Evolutionary conservation across 768 basidiomycete genomes (phyloP).

Genomic region (Chiua virens): DNA sequence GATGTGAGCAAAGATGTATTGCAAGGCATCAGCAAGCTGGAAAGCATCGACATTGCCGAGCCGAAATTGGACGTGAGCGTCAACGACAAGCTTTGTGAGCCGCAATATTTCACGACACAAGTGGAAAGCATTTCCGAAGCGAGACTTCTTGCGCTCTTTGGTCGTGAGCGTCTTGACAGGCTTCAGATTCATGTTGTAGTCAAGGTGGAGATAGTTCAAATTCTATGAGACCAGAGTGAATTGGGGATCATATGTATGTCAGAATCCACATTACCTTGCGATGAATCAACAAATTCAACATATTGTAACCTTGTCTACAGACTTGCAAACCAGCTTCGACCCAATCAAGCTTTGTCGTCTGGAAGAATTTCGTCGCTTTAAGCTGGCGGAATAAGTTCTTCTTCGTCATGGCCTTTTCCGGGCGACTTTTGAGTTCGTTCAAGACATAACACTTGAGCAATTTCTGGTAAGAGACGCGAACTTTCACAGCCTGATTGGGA

Average conservation of each 20-base stretch:
- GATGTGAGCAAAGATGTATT: conserved; percentile 97
- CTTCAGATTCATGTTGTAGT: conserved; percentile 99
- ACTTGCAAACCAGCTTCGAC: conserved; percentile 99
- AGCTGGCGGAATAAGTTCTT: conserved; percentile 94
- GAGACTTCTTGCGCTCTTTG: conserved; percentile 99
- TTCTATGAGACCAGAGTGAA: conserved; percentile 47
- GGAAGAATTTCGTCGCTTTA: conserved; percentile 99
- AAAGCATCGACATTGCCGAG: conserved; percentile 98
- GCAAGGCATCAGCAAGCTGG: conserved; percentile 96
- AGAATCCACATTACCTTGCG: conserved; percentile 65
- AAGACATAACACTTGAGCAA: conserved; percentile 93
- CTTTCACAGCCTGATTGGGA: conserved; percentile 93
- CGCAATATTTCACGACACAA: conserved; percentile 97
- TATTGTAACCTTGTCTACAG: conserved; percentile 98
- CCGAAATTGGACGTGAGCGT: conserved; percentile 98
- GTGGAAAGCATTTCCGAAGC: conserved; percentile 99
- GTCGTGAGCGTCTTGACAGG: conserved; percentile 97
- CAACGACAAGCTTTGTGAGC: conserved; percentile 96
- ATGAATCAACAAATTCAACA: conserved; percentile 98
- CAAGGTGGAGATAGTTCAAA: conserved; percentile 89
- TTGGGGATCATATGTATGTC: not conserved
- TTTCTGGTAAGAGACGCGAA: conserved; percentile 99
- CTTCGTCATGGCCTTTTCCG: conserved; percentile 97
- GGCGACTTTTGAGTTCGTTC: conserved; percentile 85
- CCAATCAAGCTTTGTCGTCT: conserved; percentile 97